These are phyloP conservation scores for Cercospora sesami DNA, from an alignment of 2,329 filamentous ascomycete species.

Conservation along the genomic window DNA sequence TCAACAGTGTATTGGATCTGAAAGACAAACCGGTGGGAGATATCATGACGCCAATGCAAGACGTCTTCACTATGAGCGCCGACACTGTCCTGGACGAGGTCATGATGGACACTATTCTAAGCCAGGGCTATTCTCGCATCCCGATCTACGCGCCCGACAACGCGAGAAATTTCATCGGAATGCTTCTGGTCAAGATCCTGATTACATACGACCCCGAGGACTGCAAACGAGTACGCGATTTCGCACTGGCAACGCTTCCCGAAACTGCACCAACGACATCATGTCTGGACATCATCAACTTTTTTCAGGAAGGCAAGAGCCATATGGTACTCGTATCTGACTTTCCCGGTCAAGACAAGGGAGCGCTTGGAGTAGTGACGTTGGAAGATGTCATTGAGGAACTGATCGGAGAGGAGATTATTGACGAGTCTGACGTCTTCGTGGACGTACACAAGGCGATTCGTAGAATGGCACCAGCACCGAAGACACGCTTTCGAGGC, in stretches of 20 bases:
- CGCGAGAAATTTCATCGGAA: conserved; percentile 85
- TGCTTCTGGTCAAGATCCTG: conserved; percentile 97
- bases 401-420: conserved; percentile 98
- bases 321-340: conserved; percentile 98
- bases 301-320: conserved; percentile 98
- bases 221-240: conserved; percentile 79
- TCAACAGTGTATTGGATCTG: conserved; percentile 90
- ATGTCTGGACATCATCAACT: conserved; percentile 97
- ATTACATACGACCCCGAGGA: conserved; percentile 99
- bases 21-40: conserved; percentile 93
- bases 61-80: conserved; percentile 95
- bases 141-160: conserved; percentile 89
- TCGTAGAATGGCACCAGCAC: conserved; percentile 79
- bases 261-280: conserved; percentile 94
- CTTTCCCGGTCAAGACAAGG: conserved; percentile 82
- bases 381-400: conserved; percentile 98
- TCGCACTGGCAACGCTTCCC: conserved; percentile 87
- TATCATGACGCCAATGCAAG: conserved; percentile 98
- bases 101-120: conserved; percentile 91
- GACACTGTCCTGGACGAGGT: conserved; percentile 89
- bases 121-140: conserved; percentile 92
- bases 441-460: conserved; percentile 98
- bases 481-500: conserved; percentile 57
- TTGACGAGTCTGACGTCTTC: conserved; percentile 97
- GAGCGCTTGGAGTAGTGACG: conserved; percentile 89